Evolutionary conservation across 2,329 filamentous ascomycete genomes (phyloP).

Genomic region (Claviceps cyperi): DNA sequence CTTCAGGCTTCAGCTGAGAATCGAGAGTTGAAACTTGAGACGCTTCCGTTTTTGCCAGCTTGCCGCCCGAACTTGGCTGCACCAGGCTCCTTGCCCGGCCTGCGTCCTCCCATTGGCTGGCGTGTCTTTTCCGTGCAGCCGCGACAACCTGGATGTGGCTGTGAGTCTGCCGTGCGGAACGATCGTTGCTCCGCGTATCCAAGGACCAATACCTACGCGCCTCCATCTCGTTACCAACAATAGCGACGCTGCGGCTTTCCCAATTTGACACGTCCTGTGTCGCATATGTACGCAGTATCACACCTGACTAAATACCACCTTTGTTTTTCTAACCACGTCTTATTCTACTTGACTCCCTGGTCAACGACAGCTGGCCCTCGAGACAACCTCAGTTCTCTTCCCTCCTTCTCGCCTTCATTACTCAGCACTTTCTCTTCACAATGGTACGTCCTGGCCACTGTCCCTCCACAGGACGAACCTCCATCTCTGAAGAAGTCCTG

Average conservation of each 20-base stretch:
- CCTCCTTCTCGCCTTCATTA: background rate
- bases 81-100: background rate
- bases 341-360: background rate
- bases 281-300: background rate
- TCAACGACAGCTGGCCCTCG: slow-evolving; percentile 2
- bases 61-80: no score
- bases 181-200: background rate
- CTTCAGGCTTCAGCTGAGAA: background rate
- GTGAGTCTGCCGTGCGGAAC: no score
- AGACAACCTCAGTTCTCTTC: background rate
- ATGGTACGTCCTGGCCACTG: slow-evolving; percentile 6
- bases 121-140: background rate
- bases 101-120: background rate
- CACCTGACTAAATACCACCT: slow-evolving; percentile 1
- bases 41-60: no score
- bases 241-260: background rate
- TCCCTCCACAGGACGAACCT: slow-evolving; percentile 1
- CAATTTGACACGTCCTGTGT: background rate
- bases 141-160: background rate
- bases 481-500: slow-evolving; percentile 4
- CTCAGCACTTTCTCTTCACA: background rate
- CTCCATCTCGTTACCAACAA: background rate
- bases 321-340: background rate
- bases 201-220: background rate
- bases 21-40: no score